These are phyloP conservation scores for Cucurbita maxima DNA, from an alignment of 306 rosid species.

Conservation along the genomic window DNA sequence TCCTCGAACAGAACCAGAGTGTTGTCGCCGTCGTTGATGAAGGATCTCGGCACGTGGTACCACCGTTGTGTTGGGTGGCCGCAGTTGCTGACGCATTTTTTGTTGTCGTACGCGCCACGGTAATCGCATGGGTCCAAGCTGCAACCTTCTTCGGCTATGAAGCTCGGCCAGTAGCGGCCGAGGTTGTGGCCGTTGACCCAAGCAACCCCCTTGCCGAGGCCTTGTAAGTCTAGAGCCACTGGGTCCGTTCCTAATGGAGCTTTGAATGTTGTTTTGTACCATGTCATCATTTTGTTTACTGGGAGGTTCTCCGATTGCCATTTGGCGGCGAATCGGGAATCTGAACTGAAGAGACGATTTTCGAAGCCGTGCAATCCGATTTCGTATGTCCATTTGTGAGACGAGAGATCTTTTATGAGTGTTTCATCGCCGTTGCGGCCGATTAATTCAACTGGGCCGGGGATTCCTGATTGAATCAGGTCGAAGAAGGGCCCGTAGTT, in stretches of 20 bases:
- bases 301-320: constrained; percentile 21
- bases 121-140: constrained; percentile 31
- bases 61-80: constrained; percentile 40
- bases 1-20: constrained; percentile 38
- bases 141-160: constrained; percentile 24
- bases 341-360: neutral
- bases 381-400: constrained; percentile 30
- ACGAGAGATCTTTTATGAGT: constrained; percentile 22
- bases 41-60: constrained; percentile 44
- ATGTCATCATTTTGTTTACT: constrained; percentile 26
- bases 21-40: constrained; percentile 17
- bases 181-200: constrained; percentile 38
- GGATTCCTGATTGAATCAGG: constrained; percentile 18
- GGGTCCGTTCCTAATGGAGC: constrained; percentile 37
- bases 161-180: constrained; percentile 39
- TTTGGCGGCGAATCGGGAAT: constrained; percentile 10
- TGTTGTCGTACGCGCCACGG: constrained; percentile 21
- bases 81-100: constrained; percentile 32
- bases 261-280: constrained; percentile 51
- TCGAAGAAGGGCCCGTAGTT: constrained; percentile 34
- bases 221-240: constrained; percentile 25
- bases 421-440: constrained; percentile 27
- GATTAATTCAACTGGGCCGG: constrained; percentile 23
- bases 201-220: constrained; percentile 32
- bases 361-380: constrained; percentile 33